A percentile compares a stretch with the other conserved stretches of the same genome.
Conservation (phyloP, 192 early-diverging fungal genomes). For the Diversispora eburnea region DNA sequence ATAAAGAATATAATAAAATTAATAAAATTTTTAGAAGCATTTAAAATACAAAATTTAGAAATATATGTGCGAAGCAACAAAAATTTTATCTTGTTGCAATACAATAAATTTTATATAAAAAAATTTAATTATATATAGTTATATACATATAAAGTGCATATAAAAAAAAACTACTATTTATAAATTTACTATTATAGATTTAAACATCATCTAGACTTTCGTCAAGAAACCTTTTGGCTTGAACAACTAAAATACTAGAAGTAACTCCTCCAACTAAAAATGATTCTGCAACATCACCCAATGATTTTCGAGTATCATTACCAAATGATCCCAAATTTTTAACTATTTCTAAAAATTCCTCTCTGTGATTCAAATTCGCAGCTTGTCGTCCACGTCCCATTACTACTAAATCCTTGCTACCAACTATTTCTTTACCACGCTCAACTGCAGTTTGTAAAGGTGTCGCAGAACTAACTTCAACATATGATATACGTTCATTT, state of each 20-base stretch:
- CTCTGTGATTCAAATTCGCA: constrained; percentile 10
- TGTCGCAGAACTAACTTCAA: constrained; percentile 28
- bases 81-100: too few relatives aligned
- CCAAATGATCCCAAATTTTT: constrained; percentile 14
- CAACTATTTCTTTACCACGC: constrained; percentile 34
- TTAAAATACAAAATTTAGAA: too few relatives aligned
- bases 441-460: constrained; percentile 42
- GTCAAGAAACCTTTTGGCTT: too few relatives aligned
- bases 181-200: too few relatives aligned
- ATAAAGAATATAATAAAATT: too few relatives aligned
- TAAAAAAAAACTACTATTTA: too few relatives aligned
- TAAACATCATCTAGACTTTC: too few relatives aligned
- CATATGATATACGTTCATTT: constrained; percentile 35
- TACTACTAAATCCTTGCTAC: constrained; percentile 48
- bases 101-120: too few relatives aligned
- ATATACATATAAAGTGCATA: too few relatives aligned
- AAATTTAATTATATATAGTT: too few relatives aligned
- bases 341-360: constrained; percentile 20
- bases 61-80: too few relatives aligned
- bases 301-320: constrained; percentile 14
- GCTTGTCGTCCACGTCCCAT: constrained; percentile 37
- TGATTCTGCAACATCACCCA: constrained; percentile 7
- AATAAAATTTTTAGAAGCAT: too few relatives aligned
- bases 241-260: constrained; percentile 21
- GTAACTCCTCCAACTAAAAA: constrained; percentile 14